Base-by-base conservation (phyloP, 768 basidiomycete species). In the Serendipita sp. region DNA sequence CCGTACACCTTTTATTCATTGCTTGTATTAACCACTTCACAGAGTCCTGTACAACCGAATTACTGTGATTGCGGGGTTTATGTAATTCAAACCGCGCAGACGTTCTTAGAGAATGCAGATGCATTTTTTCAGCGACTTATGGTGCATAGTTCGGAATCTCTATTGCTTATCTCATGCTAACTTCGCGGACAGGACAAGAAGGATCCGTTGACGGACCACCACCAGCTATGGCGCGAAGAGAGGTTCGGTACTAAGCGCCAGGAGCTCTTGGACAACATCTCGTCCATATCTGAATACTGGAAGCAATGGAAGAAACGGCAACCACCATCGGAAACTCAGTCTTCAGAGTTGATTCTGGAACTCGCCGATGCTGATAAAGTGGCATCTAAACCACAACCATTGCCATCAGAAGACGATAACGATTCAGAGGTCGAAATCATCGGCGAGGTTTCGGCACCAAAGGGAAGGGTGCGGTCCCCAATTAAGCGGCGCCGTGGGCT, bases 21-120 rank as follows among this genome's bases (percentile, higher is more conserved):
- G 60, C 44, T 63, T 31, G 31, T 44, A 31, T 3, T 50, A 13
- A 44, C 52, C 33, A 33, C 40, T 43, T n/a, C 10, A 64, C 67
- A 95, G 91, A 90, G 93, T 2, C 95, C 95, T 2, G 76, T 77
- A 27, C 96, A 99, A 71, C 83, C 83, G 15, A 97, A 98, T 71
- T 89, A 78, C 67, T 89, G 85, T 70, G 94, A 97, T 72, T 99
- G 96, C 68, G 96, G 96, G 3, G 72, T 96, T 33, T 99, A 90
- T 72, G 78, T 98, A 11, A 76, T 98, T 10, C 92, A 98, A 70
- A 91, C 91, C 62, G 87, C 85, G 5, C 77, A 84, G 68, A 82
- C 81, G 0, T 89, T 98, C 70, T 81, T 96, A 73, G 74, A 71
- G 5, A 74, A 86, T 63, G 87, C 91, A 0, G 69, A 72, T 0